phyloP scores from a whole-genome alignment of 495 filamentous ascomycete species.

The Endocarpon pusillum region DNA sequence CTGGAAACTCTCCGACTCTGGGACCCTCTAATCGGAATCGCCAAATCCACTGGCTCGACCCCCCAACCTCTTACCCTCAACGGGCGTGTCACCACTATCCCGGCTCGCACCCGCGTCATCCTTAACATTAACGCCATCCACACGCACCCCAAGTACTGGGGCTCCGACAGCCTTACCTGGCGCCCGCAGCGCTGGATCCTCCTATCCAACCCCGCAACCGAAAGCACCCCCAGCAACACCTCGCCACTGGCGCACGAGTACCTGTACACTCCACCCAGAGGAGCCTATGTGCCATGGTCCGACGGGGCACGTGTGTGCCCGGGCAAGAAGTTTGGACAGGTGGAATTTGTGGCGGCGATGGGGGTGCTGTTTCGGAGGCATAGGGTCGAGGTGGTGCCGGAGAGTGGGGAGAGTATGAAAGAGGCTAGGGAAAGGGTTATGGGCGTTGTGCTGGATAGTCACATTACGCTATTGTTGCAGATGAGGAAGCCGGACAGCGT shows the following conservation, averaged over 20 bases:
- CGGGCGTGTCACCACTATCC: conserved; percentile 15
- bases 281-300: conserved; percentile 31
- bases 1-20: conserved; percentile 28
- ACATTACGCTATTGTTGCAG: conserved; percentile 8
- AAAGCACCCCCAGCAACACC: no score
- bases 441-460: conserved; percentile 2
- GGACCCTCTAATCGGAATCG: conserved; percentile 20
- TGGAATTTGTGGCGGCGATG: conserved; percentile 35
- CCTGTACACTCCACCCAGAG: conserved; percentile 17
- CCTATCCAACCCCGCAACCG: not conserved
- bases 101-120: conserved; percentile 18
- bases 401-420: conserved; percentile 4
- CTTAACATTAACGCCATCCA: conserved; percentile 17
- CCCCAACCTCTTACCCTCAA: conserved; percentile 8
- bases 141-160: conserved; percentile 5
- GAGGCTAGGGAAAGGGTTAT: conserved; percentile 5
- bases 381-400: conserved; percentile 1
- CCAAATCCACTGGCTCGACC: conserved; percentile 19
- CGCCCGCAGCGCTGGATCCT: conserved; percentile 2
- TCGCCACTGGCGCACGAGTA: no score
- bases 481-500: conserved; percentile 9
- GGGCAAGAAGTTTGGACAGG: conserved; percentile 33
- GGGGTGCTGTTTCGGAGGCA: conserved; percentile 20
- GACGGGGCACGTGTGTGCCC: conserved; percentile 29
- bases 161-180: conserved; percentile 3